Evolutionary conservation across 305 asterid genomes (phyloP), one percentile per base, ranked within the genome.

Genomic region (Stenogyne calaminthoides): DNA sequence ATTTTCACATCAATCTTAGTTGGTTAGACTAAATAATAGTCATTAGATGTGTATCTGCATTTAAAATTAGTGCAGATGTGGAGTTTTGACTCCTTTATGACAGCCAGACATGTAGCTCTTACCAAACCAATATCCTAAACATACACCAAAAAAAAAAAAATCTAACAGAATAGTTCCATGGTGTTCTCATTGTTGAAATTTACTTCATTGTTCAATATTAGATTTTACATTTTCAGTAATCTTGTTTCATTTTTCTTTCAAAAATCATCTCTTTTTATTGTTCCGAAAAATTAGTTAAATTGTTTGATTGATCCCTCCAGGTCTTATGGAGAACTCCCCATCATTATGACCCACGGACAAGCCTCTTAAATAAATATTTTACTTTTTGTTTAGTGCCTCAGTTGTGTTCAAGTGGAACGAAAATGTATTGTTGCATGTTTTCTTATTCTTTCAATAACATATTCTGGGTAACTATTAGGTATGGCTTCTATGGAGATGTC

Each of bases 401-500:
- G 66, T 3, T 44, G 52, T 32, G 36, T 67, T 37, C 71, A 10
- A n/a, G n/a, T 4, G 66, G 49, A 65, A 68, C 3, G 8, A 18
- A 52, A 59, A 62, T 25, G 68, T 7, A 27, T 68, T 57, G 72
- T 58, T 58, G 69, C 67, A 58, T 60, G 40, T 44, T 73, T 70
- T 76, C 20, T 54, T 64, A 25, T 74, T 47, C 58, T 55, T 42
- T 67, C 52, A 39, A 42, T 60, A 51, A 70, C 62, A 68, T 59
- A 22, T 65, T 72, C 42, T 69, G 70, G 76, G 37, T 42, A 19
- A 75, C 68, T 63, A 62, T 84, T 77, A 92, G 98, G 85, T 95
- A 95, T 72, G 99, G 99, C 16, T 95, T 95, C 82, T 95, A 95
- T 78, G 99, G 99, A 67, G 99, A 95, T 84, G 97, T 95, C 83